Evolutionary conservation across 2,329 filamentous ascomycete species (phyloP).

Genomic region (Phialophora macrospora): DNA sequence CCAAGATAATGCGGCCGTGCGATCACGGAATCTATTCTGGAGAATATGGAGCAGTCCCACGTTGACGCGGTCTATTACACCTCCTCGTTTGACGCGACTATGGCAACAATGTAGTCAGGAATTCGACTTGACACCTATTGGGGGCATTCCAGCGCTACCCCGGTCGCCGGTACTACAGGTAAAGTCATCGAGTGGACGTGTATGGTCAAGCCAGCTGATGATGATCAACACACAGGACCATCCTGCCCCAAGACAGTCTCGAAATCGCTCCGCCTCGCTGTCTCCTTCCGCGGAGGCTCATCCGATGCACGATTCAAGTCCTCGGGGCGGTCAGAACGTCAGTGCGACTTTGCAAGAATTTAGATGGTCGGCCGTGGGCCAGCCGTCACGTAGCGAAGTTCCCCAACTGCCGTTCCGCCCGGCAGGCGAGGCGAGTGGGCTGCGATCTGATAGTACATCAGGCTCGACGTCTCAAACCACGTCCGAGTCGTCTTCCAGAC

Average conservation of each 20-base stretch:
- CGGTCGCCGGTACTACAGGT: slow-evolving; percentile 8
- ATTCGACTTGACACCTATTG: slow-evolving; percentile 48
- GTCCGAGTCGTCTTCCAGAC: slow-evolving; percentile 28
- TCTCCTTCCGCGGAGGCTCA: slow-evolving; percentile 17
- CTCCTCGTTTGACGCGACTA: slow-evolving; percentile 49
- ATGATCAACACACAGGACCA: slow-evolving; percentile 7
- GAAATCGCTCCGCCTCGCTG: slow-evolving; percentile 20
- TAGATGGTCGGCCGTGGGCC: slow-evolving; percentile 10
- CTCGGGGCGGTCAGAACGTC: slow-evolving; percentile 35
- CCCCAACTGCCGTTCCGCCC: slow-evolving; percentile 18
- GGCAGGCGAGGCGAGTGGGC: slow-evolving; percentile 14
- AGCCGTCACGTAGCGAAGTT: slow-evolving; percentile 7
- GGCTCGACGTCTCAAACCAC: slow-evolving; percentile 24
- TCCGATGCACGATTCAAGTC: slow-evolving; percentile 35
- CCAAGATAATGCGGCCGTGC: slow-evolving; percentile 47
- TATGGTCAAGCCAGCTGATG: slow-evolving; percentile 7
- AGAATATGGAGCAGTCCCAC: slow-evolving; percentile 54
- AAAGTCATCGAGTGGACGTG: background rate
- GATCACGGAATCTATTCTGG: slow-evolving; percentile 61
- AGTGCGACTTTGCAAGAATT: slow-evolving; percentile 33
- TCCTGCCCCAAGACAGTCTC: slow-evolving; percentile 8
- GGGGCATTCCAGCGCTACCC: slow-evolving; percentile 26
- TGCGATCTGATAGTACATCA: slow-evolving; percentile 14
- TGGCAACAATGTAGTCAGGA: slow-evolving; percentile 42
- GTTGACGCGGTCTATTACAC: slow-evolving; percentile 46